phyloP scores from a whole-genome alignment of 352 stramenopile genomes.

The Globisporangium acanthophoron region DNA sequence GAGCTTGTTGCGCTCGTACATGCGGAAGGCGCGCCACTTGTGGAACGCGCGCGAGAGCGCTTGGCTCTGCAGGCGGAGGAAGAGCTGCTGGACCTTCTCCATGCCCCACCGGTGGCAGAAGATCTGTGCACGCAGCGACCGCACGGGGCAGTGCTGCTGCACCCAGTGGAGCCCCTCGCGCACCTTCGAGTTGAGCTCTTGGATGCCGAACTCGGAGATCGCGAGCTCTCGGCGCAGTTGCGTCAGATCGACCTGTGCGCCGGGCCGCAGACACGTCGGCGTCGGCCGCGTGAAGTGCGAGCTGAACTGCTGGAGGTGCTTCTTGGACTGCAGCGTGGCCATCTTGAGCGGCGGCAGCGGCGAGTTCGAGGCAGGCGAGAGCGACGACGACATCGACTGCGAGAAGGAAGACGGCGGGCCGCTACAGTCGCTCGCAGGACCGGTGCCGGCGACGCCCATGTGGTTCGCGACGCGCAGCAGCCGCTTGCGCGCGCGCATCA shows the following conservation, averaged over 20 bases:
- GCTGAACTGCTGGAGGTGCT: constrained; percentile 39
- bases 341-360: constrained; percentile 59
- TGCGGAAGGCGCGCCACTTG: constrained; percentile 64
- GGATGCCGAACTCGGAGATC: constrained; percentile 70
- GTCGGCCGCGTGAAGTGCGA: constrained; percentile 43
- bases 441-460: constrained; percentile 45
- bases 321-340: constrained; percentile 34
- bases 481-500: constrained; percentile 77
- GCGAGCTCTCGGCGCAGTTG: constrained; percentile 71
- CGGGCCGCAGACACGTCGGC: constrained; percentile 49
- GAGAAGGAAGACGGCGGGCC: neutral
- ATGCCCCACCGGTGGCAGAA: constrained; percentile 84
- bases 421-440: constrained; percentile 9
- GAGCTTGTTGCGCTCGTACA: constrained; percentile 73
- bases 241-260: constrained; percentile 40
- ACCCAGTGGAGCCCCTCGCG: constrained; percentile 84
- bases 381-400: constrained; percentile 4
- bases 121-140: constrained; percentile 73
- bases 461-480: constrained; percentile 62
- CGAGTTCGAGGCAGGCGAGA: constrained; percentile 5
- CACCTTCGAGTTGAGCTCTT: constrained; percentile 66
- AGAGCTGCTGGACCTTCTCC: constrained; percentile 77
- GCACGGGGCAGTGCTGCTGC: constrained; percentile 77
- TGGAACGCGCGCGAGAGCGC: constrained; percentile 57
- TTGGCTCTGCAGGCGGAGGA: constrained; percentile 61